Evolutionary conservation across 2,329 filamentous ascomycete species (phyloP), one percentile per base, ranked within the genome.

Genomic region (Ophiostoma angusticollis): DNA sequence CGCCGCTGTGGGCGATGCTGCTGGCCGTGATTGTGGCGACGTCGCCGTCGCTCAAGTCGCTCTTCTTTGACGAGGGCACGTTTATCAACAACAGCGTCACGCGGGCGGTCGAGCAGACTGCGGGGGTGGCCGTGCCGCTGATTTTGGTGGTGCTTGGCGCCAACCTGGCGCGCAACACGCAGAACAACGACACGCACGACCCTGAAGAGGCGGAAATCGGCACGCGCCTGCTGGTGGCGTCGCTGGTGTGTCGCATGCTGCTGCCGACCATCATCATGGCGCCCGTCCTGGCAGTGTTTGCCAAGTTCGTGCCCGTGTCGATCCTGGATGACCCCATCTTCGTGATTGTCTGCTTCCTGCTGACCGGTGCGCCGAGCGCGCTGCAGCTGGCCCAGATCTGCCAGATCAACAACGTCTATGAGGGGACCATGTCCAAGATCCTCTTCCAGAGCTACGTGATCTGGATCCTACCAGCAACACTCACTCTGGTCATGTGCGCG

Each of bases 311-410:
- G 19, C 85, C 85, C 3, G 72, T 98, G 53, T 93, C 84, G 65
- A 96, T 98, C 50, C 67, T 98, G 24, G 91, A 93, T 56, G 91
- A 98, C 55, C 91, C 91, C 9, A 98, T 98, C 52, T 98, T 98
- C 59, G 79, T 98, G 49, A 84, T 98, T 49, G 91, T 98, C 25
- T 95, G 87, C 62, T 98, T 96, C 70, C 68, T 98, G 47, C 80
- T 98, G 49, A 89, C 85, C 0, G 91, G 91, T 25, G 91, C 91
- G 3, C 91, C 91, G 6, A 93, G 82, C 46, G 91, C 91, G 19
- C 68, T 98, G 47, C 91, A 98, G 62, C 65, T 98, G 54, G 89
- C 91, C 6, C 91, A 98, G 63, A 98, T 98, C 45, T 98, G 91
- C 63, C 91, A 96, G 68, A 83, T 96, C 63, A 98, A 98, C 60